Conservation (phyloP, 2,329 filamentous ascomycete genomes). For the Beauveria medogensis region DNA sequence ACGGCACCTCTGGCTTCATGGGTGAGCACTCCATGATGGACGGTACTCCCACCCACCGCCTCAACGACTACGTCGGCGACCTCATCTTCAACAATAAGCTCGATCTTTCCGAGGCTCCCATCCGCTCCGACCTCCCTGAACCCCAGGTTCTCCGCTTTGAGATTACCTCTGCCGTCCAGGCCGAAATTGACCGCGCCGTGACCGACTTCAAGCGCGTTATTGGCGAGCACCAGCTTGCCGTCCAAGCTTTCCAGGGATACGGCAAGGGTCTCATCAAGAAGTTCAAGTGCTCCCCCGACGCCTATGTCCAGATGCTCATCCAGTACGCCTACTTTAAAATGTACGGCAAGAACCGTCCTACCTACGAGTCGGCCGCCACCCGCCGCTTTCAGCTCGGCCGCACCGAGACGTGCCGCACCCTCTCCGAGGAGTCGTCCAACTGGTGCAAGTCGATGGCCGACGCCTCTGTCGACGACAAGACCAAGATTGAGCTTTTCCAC, state of each 20-base stretch:
- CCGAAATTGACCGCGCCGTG: constrained; percentile 70
- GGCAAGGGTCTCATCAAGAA: constrained; percentile 99
- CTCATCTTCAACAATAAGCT: constrained; percentile 92
- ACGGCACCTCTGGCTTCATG: constrained; percentile 94
- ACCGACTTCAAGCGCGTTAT: constrained; percentile 77
- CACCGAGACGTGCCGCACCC: constrained; percentile 89
- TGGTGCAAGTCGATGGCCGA: constrained; percentile 88
- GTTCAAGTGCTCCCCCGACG: constrained; percentile 96
- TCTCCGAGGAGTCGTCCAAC: constrained; percentile 83
- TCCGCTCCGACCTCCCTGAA: constrained; percentile 79
- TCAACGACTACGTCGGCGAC: constrained; percentile 91
- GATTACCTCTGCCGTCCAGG: constrained; percentile 62
- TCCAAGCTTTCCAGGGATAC: constrained; percentile 95
- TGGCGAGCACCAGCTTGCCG: constrained; percentile 77
- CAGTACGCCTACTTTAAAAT: constrained; percentile 98
- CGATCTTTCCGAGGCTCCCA: constrained; percentile 68
- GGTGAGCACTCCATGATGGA: constrained; percentile 99
- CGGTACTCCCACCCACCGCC: constrained; percentile 89
- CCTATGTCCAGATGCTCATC: constrained; percentile 97
- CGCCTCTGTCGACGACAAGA: constrained; percentile 50
- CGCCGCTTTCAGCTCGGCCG: constrained; percentile 93
- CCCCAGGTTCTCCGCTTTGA: constrained; percentile 72
- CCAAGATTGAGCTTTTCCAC: constrained; percentile 68
- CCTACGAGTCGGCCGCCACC: constrained; percentile 93
- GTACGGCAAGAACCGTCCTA: constrained; percentile 95